Evolutionary conservation across 768 basidiomycete genomes (phyloP).

Genomic region (Phlegmacium glaucopus): DNA sequence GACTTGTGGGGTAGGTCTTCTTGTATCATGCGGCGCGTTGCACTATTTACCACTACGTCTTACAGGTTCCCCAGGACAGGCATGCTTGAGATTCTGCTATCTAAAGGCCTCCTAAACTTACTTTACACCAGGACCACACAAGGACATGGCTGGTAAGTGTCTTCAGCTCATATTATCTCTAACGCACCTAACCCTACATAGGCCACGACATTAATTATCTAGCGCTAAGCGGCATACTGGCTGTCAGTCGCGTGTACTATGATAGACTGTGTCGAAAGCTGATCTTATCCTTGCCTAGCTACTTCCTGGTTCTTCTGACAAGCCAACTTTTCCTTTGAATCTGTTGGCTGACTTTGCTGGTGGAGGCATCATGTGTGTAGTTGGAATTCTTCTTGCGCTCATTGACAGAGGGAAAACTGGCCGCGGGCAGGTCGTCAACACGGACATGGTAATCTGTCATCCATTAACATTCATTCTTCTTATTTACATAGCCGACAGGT

Average conservation of each 20-base stretch:
- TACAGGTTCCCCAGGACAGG: constrained; percentile 61
- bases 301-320: constrained; percentile 59
- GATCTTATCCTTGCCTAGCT: constrained; percentile 36
- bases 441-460: constrained; percentile 61
- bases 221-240: constrained; percentile 71
- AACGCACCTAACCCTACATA: constrained; percentile 14
- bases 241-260: constrained; percentile 35
- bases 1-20: constrained; percentile 62
- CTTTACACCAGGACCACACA: constrained; percentile 51
- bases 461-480: background rate
- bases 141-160: constrained; percentile 69
- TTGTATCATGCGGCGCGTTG: background rate
- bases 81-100: constrained; percentile 16
- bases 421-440: constrained; percentile 68
- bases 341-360: constrained; percentile 82
- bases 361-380: constrained; percentile 68
- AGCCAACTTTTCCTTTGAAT: constrained; percentile 72
- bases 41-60: background rate
- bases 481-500: constrained; percentile 43
- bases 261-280: background rate
- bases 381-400: constrained; percentile 73
- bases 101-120: background rate
- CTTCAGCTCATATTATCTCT: background rate
- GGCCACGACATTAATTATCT: constrained; percentile 88
- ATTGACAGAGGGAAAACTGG: constrained; percentile 63